These are phyloP conservation scores for Trifolium pratense DNA, from an alignment of 306 rosid genomes.

Conservation along the genomic window DNA sequence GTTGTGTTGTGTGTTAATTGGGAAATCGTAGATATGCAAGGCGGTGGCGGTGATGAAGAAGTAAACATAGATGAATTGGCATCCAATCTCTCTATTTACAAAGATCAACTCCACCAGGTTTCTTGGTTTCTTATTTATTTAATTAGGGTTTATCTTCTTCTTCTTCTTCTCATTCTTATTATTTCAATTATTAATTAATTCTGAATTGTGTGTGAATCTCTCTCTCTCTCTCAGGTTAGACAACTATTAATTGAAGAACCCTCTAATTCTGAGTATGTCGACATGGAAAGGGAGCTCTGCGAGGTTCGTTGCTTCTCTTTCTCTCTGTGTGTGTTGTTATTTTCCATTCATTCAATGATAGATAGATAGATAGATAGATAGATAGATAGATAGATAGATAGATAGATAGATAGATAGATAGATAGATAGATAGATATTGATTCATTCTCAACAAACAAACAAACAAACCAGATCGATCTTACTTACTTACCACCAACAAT, in stretches of 20 bases:
- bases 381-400: too few species aligned
- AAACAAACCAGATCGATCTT: too few species aligned
- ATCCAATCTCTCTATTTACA: conserved; percentile 81
- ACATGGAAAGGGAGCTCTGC: conserved; percentile 89
- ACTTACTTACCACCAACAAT: too few species aligned
- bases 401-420: too few species aligned
- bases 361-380: too few species aligned
- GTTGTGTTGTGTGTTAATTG: neutral
- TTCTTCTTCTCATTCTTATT: neutral
- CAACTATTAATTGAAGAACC: conserved; percentile 75
- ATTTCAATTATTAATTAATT: neutral
- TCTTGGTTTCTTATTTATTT: neutral
- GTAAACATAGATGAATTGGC: conserved; percentile 77
- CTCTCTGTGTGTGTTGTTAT: neutral
- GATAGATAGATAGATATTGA: too few species aligned
- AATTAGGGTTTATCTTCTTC: conserved; percentile 39
- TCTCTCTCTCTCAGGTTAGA: conserved; percentile 72
- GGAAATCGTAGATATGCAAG: conserved; percentile 42
- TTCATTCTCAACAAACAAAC: too few species aligned
- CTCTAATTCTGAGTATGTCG: conserved; percentile 77
- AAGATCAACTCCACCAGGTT: conserved; percentile 86
- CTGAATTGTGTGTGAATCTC: too few species aligned
- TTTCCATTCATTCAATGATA: too few species aligned
- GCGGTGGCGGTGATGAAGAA: conserved; percentile 60
- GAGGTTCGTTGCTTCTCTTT: conserved; percentile 50